Evolutionary conservation across 768 basidiomycete genomes (phyloP).

Genomic region (Saitozyma sp.): DNA sequence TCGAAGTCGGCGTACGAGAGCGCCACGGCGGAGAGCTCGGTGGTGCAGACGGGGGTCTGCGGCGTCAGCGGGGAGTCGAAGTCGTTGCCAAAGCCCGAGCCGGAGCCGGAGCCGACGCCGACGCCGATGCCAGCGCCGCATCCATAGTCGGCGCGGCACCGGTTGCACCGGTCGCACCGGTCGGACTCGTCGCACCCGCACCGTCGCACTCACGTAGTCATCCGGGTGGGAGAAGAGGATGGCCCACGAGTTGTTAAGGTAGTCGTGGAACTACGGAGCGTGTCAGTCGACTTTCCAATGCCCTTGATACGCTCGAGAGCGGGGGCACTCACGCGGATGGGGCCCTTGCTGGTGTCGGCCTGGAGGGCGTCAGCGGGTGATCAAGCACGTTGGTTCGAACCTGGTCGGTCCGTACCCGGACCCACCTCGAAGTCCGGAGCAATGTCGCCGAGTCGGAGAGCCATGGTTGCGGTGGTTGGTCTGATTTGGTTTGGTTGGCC

Average conservation of each 20-base stretch:
- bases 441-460: conserved; percentile 55
- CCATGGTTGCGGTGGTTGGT: conserved; percentile 22
- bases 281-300: background rate
- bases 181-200: no score
- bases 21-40: conserved; percentile 94
- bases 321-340: conserved; percentile 66
- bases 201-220: conserved; percentile 33
- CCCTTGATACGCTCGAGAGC: background rate
- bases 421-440: conserved; percentile 74
- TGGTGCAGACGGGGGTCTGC: conserved; percentile 58
- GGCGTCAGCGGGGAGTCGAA: conserved; percentile 46
- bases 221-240: conserved; percentile 91
- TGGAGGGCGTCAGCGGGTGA: conserved; percentile 44
- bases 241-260: conserved; percentile 86
- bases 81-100: conserved; percentile 19
- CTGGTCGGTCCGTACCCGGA: no score
- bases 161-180: no score
- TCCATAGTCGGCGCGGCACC: no score
- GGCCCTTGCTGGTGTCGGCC: conserved; percentile 81
- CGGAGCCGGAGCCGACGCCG: no score
- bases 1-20: conserved; percentile 80
- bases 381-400: no score
- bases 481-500: no score
- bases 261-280: conserved; percentile 65
- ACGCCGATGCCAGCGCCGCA: no score